Evolutionary conservation across 352 stramenopile genomes (phyloP).

Genomic region (Plasmopara halstedii): DNA sequence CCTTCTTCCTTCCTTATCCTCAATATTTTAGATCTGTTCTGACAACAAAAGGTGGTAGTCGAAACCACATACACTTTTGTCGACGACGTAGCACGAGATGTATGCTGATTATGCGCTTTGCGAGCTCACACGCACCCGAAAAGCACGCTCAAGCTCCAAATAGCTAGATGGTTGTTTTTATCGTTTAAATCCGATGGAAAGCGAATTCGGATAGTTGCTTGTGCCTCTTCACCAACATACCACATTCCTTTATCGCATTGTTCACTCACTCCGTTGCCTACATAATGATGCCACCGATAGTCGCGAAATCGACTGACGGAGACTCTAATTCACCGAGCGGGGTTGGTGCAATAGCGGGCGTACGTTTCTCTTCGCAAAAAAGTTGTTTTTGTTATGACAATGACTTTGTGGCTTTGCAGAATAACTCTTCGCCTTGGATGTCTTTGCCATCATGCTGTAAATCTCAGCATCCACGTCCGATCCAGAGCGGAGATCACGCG

Average conservation of each 20-base stretch:
- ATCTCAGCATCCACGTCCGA: conserved; percentile 55
- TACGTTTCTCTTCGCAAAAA: conserved; percentile 36
- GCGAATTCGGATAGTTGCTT: conserved; percentile 11
- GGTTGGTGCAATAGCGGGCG: conserved; percentile 57
- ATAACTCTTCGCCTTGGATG: conserved; percentile 35
- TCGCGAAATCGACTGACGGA: conserved; percentile 16
- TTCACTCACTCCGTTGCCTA: conserved; percentile 28
- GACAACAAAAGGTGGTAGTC: background rate
- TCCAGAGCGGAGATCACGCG: conserved; percentile 41
- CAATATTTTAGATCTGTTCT: background rate
- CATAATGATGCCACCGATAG: conserved; percentile 17
- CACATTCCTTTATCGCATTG: conserved; percentile 5
- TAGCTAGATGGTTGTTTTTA: conserved; percentile 19
- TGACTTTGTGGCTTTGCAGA: conserved; percentile 22
- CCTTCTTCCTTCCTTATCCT: conserved; percentile 9
- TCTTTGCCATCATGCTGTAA: conserved; percentile 48
- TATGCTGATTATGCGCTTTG: conserved; percentile 11
- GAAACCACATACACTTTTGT: conserved; percentile 4
- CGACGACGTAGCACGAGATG: conserved; percentile 28
- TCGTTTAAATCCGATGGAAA: conserved; percentile 20
- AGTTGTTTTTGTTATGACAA: conserved; percentile 29
- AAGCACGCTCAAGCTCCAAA: conserved; percentile 5
- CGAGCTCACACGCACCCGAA: conserved; percentile 10
- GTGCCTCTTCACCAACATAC: background rate
- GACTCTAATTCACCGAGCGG: conserved; percentile 57